A percentile compares a stretch with the other conserved stretches of the same genome.
phyloP scores from a whole-genome alignment of 331 rosid species.

The Erythrophleum ivorense region DNA sequence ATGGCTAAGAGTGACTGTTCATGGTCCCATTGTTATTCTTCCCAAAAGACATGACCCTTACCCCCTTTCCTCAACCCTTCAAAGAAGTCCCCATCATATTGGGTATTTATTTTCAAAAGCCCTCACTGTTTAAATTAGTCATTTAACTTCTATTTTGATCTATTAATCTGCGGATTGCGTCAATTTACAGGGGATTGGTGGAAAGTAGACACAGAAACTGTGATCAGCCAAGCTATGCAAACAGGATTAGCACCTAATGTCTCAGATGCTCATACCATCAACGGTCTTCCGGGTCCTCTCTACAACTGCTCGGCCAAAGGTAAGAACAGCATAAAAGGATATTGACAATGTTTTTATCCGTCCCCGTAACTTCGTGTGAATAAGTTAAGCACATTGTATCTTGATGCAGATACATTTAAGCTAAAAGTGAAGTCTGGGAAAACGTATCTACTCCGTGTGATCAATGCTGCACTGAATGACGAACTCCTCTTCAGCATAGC shows the following conservation, averaged over 20 bases:
- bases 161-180: background rate
- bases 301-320: constrained; percentile 68
- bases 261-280: constrained; percentile 81
- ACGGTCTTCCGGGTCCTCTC: constrained; percentile 80
- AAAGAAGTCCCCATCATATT: constrained; percentile 71
- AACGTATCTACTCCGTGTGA: constrained; percentile 68
- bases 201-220: constrained; percentile 72
- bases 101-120: constrained; percentile 49
- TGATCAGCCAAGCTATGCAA: constrained; percentile 69
- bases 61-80: constrained; percentile 73
- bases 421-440: constrained; percentile 77
- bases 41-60: constrained; percentile 69
- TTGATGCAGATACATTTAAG: constrained; percentile 66
- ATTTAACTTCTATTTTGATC: background rate
- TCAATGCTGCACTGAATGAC: constrained; percentile 80
- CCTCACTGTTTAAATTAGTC: background rate
- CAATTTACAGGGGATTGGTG: constrained; percentile 80
- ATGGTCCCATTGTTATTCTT: constrained; percentile 83
- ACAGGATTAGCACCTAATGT: constrained; percentile 75
- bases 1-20: constrained; percentile 75
- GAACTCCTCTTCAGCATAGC: constrained; percentile 84
- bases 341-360: no score
- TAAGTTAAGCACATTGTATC: background rate
- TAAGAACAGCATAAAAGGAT: constrained; percentile 17
- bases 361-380: no score